Base-by-base conservation (phyloP, 345 rosid species). In the Sonneratia caseolaris region DNA sequence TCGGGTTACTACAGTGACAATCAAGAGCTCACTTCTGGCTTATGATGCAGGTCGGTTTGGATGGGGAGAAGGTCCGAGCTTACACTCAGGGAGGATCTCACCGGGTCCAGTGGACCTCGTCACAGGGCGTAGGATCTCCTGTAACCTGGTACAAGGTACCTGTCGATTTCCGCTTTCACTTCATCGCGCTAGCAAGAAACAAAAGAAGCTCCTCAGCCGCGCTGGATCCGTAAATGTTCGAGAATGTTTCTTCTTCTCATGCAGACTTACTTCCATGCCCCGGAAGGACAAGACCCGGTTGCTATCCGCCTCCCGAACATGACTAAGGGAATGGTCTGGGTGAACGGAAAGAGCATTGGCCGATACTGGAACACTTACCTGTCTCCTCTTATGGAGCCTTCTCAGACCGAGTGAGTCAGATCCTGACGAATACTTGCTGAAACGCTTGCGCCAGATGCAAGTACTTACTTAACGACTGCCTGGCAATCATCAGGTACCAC, bases 281-380 rank as follows among this genome's bases (percentile, higher is more conserved):
- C 98, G 5, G 88, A 86, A 76, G 92, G 93, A 43, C 19, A 72
- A 37, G 72, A 75, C 37, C 89, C 98, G 0, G 82, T 91, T 3
- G 88, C 82, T 0, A 75, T 94, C 24, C 74, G 81, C 10, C 83
- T 90, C 87, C 64, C 59, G 0, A 85, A 86, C 15, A 88, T 94
- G 97, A 82, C 83, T 16, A 91, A 94, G 78, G 97, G 98, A 4
- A 78, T 90, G 89, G 77, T 89, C 64, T 94, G 96, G 96, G 77
- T 94, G 66, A 94, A 94, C 36, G 97, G 98, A 19, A 74, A 79
- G 69, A 83, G 84, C 75, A 88, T 94, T 5, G 97, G 98, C 64
- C 85, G 97, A 13, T 86, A 88, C 76, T 94, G 98, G 98, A 74
- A 79, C 79, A 83, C 89, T 32, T 91, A 75, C 79, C 68, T 88